Base-by-base conservation (phyloP, 164 flowering plant species). In the Tetracentron sinense region DNA sequence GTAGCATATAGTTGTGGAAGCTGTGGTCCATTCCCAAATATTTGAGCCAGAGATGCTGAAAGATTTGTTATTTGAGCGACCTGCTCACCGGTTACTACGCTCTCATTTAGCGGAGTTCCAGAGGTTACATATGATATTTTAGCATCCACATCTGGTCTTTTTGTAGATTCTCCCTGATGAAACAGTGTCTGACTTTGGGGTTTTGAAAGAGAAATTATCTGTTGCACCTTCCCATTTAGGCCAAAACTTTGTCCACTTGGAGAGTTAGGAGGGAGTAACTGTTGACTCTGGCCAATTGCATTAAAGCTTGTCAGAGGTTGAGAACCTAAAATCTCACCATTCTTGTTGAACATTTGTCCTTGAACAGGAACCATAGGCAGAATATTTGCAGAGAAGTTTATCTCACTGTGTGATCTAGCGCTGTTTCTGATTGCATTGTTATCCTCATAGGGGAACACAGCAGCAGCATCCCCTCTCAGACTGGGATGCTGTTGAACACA, bases 41-140 rank as follows among this genome's bases (percentile, higher is more conserved):
- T 67, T 72, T 82, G 87, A n/a, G 81, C 87, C 52, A 80, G 61
- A 48, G 89, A 81, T 15, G 77, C 82, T 50, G 85, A 75, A 63
- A 83, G 61, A 63, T 79, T 75, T 28, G 78, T 62, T 47, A 83
- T 19, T 50, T 80, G 82, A 26, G 73, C 72, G 54, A 76, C 75
- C 61, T 78, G 79, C 56, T 80, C 83, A 46, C 56, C 61, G 46
- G 71, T 70, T 23, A 73, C 81, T n/a, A 35, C 12, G 62, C 60
- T 78, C 27, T 62, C 75, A 57, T 62, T 33, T 12, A 53, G 61
- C 8, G 69, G 46, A 55, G 30, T 29, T 54, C 63, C 75, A 64
- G 81, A 63, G 57, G 60, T 56, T 22, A 69, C 44, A 11, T 65
- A 71, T 28, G 73, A 55, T 35, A 35, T 27, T 65, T 54, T 46